Percentiles rank a stretch among this genome's conserved stretches.
phyloP scores from a whole-genome alignment of 805 yeast species.

The Wickerhamomyces queroliae region DNA sequence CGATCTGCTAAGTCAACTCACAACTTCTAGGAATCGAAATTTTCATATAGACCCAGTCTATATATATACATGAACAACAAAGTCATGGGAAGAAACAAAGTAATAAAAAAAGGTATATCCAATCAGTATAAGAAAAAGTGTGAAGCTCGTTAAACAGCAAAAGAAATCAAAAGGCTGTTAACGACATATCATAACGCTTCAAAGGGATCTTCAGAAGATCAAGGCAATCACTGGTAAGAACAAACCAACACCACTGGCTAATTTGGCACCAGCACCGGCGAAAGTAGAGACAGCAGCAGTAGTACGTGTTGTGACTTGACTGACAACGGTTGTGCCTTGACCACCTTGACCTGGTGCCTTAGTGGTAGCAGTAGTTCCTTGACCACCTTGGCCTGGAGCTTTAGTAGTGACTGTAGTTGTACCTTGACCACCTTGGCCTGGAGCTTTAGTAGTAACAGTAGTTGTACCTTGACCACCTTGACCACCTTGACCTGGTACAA shows the following conservation, averaged over 20 bases:
- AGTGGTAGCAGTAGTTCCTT: background rate
- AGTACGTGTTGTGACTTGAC: background rate
- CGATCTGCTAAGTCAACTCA: no score
- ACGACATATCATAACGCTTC: no score
- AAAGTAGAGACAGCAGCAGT: background rate
- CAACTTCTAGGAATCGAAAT: no score
- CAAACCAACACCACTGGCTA: background rate
- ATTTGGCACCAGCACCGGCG: background rate
- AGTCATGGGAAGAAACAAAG: no score
- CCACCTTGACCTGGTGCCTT: background rate
- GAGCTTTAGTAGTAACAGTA: background rate
- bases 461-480: background rate
- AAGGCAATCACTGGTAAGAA: background rate
- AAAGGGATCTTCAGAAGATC: background rate
- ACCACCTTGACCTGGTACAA: background rate
- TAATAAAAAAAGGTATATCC: no score
- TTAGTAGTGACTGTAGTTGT: background rate
- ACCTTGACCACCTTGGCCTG: constrained; percentile 1
- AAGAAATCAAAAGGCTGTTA: no score
- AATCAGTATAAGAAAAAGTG: no score
- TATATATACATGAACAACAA: no score
- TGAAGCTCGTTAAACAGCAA: no score
- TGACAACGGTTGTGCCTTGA: background rate
- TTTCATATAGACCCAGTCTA: no score
- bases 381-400: background rate